phyloP scores from a whole-genome alignment of 306 rosid genomes.

The Ormosia emarginata region DNA sequence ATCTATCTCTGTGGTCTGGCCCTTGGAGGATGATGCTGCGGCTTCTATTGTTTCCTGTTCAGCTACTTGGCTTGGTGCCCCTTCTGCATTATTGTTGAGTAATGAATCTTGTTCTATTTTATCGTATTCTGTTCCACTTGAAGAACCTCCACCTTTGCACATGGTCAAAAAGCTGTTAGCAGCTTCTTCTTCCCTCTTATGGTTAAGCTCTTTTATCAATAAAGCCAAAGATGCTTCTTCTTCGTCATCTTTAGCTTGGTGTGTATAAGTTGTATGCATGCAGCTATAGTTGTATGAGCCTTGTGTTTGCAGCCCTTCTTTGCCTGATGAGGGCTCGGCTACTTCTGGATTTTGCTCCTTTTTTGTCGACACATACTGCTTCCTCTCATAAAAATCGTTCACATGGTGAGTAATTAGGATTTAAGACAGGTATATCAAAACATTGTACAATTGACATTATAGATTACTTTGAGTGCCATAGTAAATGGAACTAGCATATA shows the following conservation, averaged over 20 bases:
- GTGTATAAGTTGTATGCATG: background rate
- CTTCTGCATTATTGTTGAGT: background rate
- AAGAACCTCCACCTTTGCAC: background rate
- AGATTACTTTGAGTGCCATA: background rate
- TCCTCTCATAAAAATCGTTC: background rate
- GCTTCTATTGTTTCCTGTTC: background rate
- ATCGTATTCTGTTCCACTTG: background rate
- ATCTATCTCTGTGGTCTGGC: background rate
- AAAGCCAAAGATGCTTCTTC: conserved; percentile 17
- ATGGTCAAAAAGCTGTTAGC: background rate
- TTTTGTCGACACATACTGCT: conserved; percentile 28
- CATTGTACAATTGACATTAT: background rate
- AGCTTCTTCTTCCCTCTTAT: conserved; percentile 7
- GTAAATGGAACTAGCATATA: background rate
- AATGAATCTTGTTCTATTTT: background rate
- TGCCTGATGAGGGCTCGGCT: background rate
- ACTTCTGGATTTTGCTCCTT: background rate
- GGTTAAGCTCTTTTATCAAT: conserved; percentile 12
- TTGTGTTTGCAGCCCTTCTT: background rate
- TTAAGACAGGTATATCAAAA: background rate
- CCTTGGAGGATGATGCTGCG: background rate
- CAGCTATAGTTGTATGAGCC: background rate
- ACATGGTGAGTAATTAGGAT: background rate
- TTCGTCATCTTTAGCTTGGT: conserved; percentile 14
- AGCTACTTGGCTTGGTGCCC: background rate